Base-by-base conservation (phyloP, 202 grass and related monocot species). In the Cymbopogon flexuosus region DNA sequence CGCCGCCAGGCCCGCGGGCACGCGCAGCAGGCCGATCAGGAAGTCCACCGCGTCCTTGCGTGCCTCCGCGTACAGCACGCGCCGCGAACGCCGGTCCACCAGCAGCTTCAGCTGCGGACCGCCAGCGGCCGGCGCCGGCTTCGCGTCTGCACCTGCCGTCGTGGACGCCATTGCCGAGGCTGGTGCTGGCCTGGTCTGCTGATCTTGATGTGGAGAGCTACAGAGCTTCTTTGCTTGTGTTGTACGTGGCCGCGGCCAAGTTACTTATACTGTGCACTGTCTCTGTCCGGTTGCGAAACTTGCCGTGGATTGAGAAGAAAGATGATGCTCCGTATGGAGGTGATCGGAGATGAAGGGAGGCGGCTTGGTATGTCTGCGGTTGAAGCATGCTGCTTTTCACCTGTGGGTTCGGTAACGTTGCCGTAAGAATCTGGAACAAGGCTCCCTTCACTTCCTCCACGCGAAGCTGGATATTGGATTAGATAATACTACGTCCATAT, bases 21-120 rank as follows among this genome's bases (percentile, higher is more conserved):
- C 66, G 59, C 86, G 75, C 21, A 97, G 84, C 11, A 97, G 82
- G 37, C 90, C 79, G 74, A 93, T 18, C 51, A 97, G 82, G 79
- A 97, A 97, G 66, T 97, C 93, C 36, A 91, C 88, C 16, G 78
- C 75, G 58, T 93, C 93, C 87, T 93, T 91, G 74, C 86, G 78
- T 21, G 79, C 90, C 86, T 93, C 86, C 8, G 87, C 90, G 61
- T 89, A 93, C 51, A 97, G 71, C 45, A 97, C 93, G 14, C 62
- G 81, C 23, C 72, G 71, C 34, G 93, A 91, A 3, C 70, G 41
- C 86, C 51, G 70, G 76, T 93, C 93, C 19, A 97, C 72, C 62
- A 93, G 83, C 80, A 93, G 88, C 84, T 91, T 93, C 15, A 93
- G 83, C 76, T 80, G 78, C 76, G 83, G 86, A 1, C 33, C 82